A percentile compares a stretch with the other conserved stretches of the same genome.
Evolutionary conservation across 2,329 filamentous ascomycete species (phyloP).

Genomic region (Dactylellina leptospora): DNA sequence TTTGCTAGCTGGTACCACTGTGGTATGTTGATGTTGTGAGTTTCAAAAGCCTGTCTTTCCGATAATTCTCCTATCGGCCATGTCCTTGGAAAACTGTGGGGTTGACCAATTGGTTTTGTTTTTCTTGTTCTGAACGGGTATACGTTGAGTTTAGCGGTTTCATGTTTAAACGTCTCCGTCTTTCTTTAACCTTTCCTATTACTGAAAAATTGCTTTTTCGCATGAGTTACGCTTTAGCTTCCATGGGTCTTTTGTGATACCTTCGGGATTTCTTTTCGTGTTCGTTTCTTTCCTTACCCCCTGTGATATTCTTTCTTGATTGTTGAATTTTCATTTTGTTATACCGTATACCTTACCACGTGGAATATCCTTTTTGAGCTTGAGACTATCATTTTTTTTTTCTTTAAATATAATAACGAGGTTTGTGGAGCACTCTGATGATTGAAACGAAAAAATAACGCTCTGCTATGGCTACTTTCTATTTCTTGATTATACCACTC

Average conservation of each 20-base stretch:
- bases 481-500: too few species aligned
- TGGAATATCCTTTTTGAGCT: slow-evolving; percentile 28
- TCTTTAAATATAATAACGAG: slow-evolving; percentile 23
- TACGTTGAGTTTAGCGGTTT: slow-evolving; percentile 49
- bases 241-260: slow-evolving; percentile 55
- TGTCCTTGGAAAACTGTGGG: slow-evolving; percentile 45
- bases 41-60: slow-evolving; percentile 51
- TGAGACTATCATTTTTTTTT: slow-evolving; percentile 1
- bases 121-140: slow-evolving; percentile 18
- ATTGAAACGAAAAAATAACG: too few species aligned
- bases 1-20: slow-evolving; percentile 12
- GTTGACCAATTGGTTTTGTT: slow-evolving; percentile 31
- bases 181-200: slow-evolving; percentile 10
- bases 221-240: slow-evolving; percentile 55
- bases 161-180: slow-evolving; percentile 37
- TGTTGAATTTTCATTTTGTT: background rate
- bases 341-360: background rate
- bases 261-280: slow-evolving; percentile 57
- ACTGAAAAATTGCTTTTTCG: too few species aligned
- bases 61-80: slow-evolving; percentile 52
- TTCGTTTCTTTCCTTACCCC: slow-evolving; percentile 55
- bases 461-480: too few species aligned
- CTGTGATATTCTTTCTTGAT: slow-evolving; percentile 53
- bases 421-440: too few species aligned
- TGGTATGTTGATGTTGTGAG: slow-evolving; percentile 27